A percentile compares a stretch with the other conserved stretches of the same genome.
phyloP scores from a whole-genome alignment of 2,329 filamentous ascomycete species.

The Xylariales sp. region DNA sequence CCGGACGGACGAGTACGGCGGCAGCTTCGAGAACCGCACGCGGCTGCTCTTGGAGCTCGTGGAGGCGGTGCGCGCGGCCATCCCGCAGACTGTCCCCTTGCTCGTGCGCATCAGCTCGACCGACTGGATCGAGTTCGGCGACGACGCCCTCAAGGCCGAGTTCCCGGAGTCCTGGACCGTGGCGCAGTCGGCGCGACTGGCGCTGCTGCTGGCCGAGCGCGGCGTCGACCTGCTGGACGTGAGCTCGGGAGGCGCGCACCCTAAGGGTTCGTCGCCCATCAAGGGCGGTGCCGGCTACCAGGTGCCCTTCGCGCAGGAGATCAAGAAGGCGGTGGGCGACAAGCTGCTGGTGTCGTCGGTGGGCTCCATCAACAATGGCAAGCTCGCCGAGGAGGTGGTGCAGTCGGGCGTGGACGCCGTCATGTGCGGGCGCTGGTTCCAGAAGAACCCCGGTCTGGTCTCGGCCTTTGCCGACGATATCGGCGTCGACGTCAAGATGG shows the following conservation, averaged over 20 bases:
- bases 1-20: conserved; percentile 66
- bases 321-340: conserved; percentile 63
- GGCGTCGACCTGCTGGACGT: conserved; percentile 71
- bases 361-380: conserved; percentile 41
- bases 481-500: conserved; percentile 37
- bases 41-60: conserved; percentile 65
- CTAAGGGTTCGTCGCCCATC: conserved; percentile 40
- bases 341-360: conserved; percentile 52
- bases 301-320: conserved; percentile 57
- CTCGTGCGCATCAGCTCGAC: conserved; percentile 63
- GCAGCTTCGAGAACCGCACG: conserved; percentile 66
- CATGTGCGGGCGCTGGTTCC: conserved; percentile 48
- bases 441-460: conserved; percentile 54
- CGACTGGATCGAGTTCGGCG: conserved; percentile 64
- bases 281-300: conserved; percentile 59
- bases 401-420: conserved; percentile 40
- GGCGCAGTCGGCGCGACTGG: conserved; percentile 56
- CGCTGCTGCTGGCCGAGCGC: conserved; percentile 51
- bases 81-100: conserved; percentile 61
- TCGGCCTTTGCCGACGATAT: conserved; percentile 53
- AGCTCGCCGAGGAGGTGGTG: conserved; percentile 44
- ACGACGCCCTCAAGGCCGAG: conserved; percentile 29
- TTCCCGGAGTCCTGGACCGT: conserved; percentile 54
- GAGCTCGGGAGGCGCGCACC: conserved; percentile 58
- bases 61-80: conserved; percentile 54